Base-by-base conservation (phyloP, 2,329 filamentous ascomycete genomes). In the Penicillium decumbens region DNA sequence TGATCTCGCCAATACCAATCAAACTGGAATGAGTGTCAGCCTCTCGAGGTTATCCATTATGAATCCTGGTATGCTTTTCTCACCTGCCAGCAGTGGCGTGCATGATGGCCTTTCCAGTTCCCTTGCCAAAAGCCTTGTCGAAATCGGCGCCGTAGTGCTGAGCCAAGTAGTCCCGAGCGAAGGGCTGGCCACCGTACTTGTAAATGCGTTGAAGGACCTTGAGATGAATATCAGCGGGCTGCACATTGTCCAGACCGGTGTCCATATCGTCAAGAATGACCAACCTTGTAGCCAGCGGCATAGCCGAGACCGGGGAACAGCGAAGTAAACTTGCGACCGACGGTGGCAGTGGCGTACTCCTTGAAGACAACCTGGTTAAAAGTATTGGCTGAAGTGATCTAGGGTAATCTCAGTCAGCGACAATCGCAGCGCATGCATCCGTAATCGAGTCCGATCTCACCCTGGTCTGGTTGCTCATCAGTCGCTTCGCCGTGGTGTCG, bases 181-280 rank as follows among this genome's bases (percentile, higher is more conserved):
- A 88, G 39, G 93, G 93, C 77, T 98, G 93, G 43, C 93, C 93
- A 60, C 93, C 93, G 68, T 96, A 98, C 77, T 98, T 98, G 82
- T 98, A 98, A 69, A 98, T 84, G 72, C 93, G 81, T 81, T 98
- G 93, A 49, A 95, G 82, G 55, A 97, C 80, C 82, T 85, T 47
- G 55, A 37, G 53, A 52, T 29, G 6, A 25, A 1, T 43, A 25
- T 52, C n/a, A 53, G 49, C 25, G 32, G n/a, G 25, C 10, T 27
- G 41, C 10, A 25, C 15, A 18, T 23, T 23, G 23, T 8, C 15
- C 15, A 25, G 12, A 24, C 20, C 41, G 23, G 15, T 37, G 33
- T 20, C 9, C 24, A n/a, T 2, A 24, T 41, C 12, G 8, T 27
- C 29, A 20, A 3, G 13, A 41, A 39, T 25, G 33, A 64, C 70